Conservation (phyloP, 805 yeast species). For the Saccharomyces eubayanus region DNA sequence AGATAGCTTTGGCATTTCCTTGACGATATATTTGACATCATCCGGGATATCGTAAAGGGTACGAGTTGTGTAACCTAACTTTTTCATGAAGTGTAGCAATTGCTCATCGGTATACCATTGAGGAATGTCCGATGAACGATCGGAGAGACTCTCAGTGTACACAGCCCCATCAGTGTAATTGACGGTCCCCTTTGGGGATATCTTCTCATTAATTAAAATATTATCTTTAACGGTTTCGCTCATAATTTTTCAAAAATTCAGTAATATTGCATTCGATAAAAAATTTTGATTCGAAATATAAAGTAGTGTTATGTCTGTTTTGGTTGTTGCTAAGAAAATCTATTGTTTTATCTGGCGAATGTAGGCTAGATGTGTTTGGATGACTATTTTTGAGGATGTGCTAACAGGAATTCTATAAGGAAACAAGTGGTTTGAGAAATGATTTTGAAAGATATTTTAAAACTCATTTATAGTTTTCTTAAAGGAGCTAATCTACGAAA, state of each 20-base stretch:
- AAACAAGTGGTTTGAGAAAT: background rate
- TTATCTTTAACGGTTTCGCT: background rate
- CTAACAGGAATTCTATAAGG: background rate
- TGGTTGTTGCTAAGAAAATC: background rate
- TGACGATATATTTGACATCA: conserved; percentile 34
- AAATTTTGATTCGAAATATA: too few species aligned
- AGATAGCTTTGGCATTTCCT: conserved; percentile 31
- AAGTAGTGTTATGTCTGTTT: too few species aligned
- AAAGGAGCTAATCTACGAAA: background rate
- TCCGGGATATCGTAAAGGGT: conserved; percentile 12
- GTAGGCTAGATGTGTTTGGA: background rate
- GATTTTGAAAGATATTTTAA: background rate
- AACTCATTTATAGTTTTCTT: background rate
- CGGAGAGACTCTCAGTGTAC: background rate
- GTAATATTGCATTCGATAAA: background rate
- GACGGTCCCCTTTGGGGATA: background rate
- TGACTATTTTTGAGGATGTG: background rate
- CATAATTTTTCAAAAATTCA: background rate
- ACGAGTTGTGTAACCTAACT: conserved; percentile 9
- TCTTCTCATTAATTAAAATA: background rate
- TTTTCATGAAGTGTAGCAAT: background rate
- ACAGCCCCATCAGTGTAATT: background rate
- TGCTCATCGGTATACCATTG: background rate
- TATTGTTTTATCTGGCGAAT: background rate
- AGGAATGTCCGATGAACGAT: background rate